These are phyloP conservation scores for Pythium aquatile DNA, from an alignment of 352 stramenopile species.

Conservation along the genomic window DNA sequence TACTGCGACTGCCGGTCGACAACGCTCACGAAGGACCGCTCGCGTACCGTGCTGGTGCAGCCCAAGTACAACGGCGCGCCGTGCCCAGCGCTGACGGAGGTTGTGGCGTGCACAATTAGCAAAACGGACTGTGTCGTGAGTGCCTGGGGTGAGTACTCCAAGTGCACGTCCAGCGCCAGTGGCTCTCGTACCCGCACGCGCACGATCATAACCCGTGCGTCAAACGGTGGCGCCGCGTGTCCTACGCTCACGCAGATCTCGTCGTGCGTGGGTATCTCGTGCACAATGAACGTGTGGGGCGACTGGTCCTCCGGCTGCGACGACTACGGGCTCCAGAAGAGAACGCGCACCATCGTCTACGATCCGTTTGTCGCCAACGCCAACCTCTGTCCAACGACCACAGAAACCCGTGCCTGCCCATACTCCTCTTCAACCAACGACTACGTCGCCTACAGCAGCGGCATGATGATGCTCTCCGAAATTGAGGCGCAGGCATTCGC, in stretches of 20 bases:
- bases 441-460: slow-evolving; percentile 18
- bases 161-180: slow-evolving; percentile 24
- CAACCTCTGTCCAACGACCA: slow-evolving; percentile 26
- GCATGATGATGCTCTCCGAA: slow-evolving; percentile 19
- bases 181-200: slow-evolving; percentile 26
- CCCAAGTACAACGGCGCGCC: slow-evolving; percentile 40
- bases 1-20: slow-evolving; percentile 44
- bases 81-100: slow-evolving; percentile 27
- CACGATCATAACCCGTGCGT: slow-evolving; percentile 25
- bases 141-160: slow-evolving; percentile 28
- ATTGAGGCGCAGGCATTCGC: slow-evolving; percentile 34
- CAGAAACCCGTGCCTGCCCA: slow-evolving; percentile 28
- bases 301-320: slow-evolving; percentile 32
- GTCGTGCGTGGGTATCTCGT: slow-evolving; percentile 30
- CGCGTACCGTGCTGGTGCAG: slow-evolving; percentile 34
- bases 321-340: slow-evolving; percentile 34
- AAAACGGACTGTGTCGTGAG: slow-evolving; percentile 32
- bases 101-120: slow-evolving; percentile 14
- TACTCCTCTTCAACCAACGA: slow-evolving; percentile 40
- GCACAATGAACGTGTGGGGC: slow-evolving; percentile 32
- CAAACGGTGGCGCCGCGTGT: slow-evolving; percentile 34
- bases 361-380: slow-evolving; percentile 28
- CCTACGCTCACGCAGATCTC: slow-evolving; percentile 13
- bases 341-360: slow-evolving; percentile 29
- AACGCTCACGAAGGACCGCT: slow-evolving; percentile 45